Base-by-base conservation (phyloP, 2,329 filamentous ascomycete genomes). In the Penicillium sp. region DNA sequence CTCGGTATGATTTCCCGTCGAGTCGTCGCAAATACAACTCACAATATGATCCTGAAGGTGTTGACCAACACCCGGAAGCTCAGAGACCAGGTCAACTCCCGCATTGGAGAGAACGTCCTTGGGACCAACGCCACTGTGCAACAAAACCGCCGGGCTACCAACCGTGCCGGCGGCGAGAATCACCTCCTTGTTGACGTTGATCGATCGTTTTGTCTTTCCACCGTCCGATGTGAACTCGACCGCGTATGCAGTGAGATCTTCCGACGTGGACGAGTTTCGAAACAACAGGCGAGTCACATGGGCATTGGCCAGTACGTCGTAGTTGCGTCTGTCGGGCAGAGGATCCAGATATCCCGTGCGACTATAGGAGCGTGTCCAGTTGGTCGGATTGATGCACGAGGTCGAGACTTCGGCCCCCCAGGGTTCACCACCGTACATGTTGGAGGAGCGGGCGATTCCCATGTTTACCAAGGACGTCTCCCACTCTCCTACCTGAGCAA, bases 81-180 rank as follows among this genome's bases (percentile, higher is more conserved):
- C 65, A 24, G 77, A 68, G 41, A 73, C 71, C 42, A 72, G 63
- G 9, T 71, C 60, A 13, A 80, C 68, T 1, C 71, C 71, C 0
- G 71, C 73, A 4, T 60, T 57, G 1, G 66, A 58, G 4, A 80
- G 66, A 9, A 78, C 62, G 3, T 71, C 64, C 9, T 72, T 68
- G 27, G 73, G 71, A 3, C 82, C 83, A 34, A 85, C 72, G 2
- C 82, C 82, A 0, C 80, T 83, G 4, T 83, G 67, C 49, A 85
- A 79, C 25, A 79, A 73, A 8, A 81, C 69, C 60, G 77, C 78
- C 2, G 76, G 83, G 29, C 77, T 82, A 56, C 76, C 76, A 32
- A 79, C 66, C 32, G 73, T 75, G 0, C 83, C 83, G 3, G 80
- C 78, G 0, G 58, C 28, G 1, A 65, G 42, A 26, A 60, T 55